A percentile compares a stretch with the other conserved stretches of the same genome.
phyloP scores from a whole-genome alignment of 2,329 filamentous ascomycete species.

The Furcasterigmium furcatum region DNA sequence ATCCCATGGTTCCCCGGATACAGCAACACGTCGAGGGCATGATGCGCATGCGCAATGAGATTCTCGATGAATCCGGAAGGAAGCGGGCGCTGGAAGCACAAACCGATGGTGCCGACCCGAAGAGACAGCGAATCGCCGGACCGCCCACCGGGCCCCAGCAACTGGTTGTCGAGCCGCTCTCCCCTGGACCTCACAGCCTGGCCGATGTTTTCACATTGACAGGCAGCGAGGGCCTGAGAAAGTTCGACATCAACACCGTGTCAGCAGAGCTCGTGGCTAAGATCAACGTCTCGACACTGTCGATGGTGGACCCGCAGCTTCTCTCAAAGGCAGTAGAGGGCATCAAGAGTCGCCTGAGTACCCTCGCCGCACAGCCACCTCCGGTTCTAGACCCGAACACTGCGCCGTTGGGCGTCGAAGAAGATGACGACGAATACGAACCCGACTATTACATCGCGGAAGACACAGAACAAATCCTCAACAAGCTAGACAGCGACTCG shows the following conservation, averaged over 20 bases:
- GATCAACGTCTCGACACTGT: conserved; percentile 77
- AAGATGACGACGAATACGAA: conserved; percentile 86
- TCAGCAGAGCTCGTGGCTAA: conserved; percentile 72
- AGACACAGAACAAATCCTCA: conserved; percentile 72
- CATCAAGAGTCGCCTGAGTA: conserved; percentile 46
- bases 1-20: conserved; percentile 72
- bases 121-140: conserved; percentile 68
- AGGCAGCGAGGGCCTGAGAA: conserved; percentile 66
- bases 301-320: conserved; percentile 64
- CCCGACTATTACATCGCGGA: conserved; percentile 79
- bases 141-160: conserved; percentile 30
- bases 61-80: conserved; percentile 73
- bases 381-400: conserved; percentile 54
- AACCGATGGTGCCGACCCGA: conserved; percentile 73
- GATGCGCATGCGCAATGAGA: conserved; percentile 72
- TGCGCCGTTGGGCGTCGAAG: conserved; percentile 62
- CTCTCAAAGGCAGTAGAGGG: conserved; percentile 72
- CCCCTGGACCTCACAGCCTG: conserved; percentile 72
- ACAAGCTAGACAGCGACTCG: conserved; percentile 66
- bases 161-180: conserved; percentile 65
- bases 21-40: conserved; percentile 84
- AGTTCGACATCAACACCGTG: conserved; percentile 80
- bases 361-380: conserved; percentile 41
- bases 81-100: conserved; percentile 74
- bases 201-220: conserved; percentile 87